Evolutionary conservation across 2,329 filamentous ascomycete genomes (phyloP), one percentile per base, ranked within the genome.

Genomic region (Septoria linicola): DNA sequence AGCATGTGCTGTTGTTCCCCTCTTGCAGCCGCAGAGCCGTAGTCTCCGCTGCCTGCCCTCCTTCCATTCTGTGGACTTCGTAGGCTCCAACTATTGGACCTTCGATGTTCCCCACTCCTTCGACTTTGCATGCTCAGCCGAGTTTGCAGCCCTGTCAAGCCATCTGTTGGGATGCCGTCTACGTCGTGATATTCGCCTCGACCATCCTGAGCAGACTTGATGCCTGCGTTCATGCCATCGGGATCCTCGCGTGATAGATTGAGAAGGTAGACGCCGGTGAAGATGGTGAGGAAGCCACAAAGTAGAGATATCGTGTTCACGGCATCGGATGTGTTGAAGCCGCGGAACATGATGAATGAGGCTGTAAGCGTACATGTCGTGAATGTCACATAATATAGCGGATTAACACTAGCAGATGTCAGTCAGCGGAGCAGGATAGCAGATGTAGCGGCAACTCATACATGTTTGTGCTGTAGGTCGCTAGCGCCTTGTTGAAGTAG

Each of bases 401-500:
- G 91, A 68, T 96, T 96, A 49, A 96, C 91, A 67, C 90, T 95
- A 41, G 40, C 17, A 20, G 13, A 34, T 25, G 17, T 37, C 23
- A 35, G 43, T 27, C 4, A 8, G 8, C 11, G 8, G 35, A 8
- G 20, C 8, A 11, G 10, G 19, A 13, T 23, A n/a, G n/a, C n/a
- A n/a, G 25, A 6, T 4, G 27, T n/a, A 5, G 25, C 7, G 16
- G 13, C 7, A 14, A 8, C 14, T 17, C 35, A 70, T 80, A 96
- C 91, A 99, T 95, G 63, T 95, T 96, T 25, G 93, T 96, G 23
- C 89, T 92, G 73, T 97, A 99, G 66, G 95, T 90, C 71, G 89
- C 95, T 54, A 99, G 76, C 6, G 93, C 93, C 73, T 99, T 99
- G 79, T 99, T 99, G 74, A 99, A 96, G 73, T 99, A 99, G 73